Base-by-base conservation (phyloP, 2,329 filamentous ascomycete species). In the Neoscytalidium dimidiatum region DNA sequence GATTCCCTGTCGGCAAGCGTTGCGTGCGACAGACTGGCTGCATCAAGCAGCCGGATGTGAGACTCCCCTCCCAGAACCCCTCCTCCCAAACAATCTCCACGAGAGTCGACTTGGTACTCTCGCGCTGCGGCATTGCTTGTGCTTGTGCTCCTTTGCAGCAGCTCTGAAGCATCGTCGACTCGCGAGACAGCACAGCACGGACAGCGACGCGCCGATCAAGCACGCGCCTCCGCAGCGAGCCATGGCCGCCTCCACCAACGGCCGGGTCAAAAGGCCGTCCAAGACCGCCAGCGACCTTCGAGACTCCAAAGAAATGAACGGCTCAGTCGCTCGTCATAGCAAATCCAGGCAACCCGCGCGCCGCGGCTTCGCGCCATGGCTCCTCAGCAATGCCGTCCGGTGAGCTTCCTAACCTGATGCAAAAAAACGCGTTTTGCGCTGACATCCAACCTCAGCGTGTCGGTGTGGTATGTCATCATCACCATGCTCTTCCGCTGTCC, bases 401-500 rank as follows among this genome's bases (percentile, higher is more conserved):
- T 76, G 69, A 31, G 70, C 48, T 11, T 13, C 48, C 31, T 26
- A 28, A 26, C 46, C 17, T 26, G 9, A 19, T n/a, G 19, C 44
- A 31, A 21, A 13, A 28, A 60, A 33, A 43, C 28, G 14, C 31
- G 35, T 66, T 63, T 51, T 56, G 48, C 35, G 31, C 48, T 66
- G 49, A 63, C 60, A 19, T 49, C 51, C 35, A 11, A 5, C 6
- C 21, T 3, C 68, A 94, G 94, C 72, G 77, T 97, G 49, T 77
- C 89, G 65, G 90, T 92, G 21, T 99, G 94, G 94, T 96, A 95
- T 76, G 85, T 89, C 38, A 88, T 98, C 68, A 78, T 93, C 67
- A 95, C 91, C 26, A 81, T 95, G 64, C 79, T 94, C 66, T 91
- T 99, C 76, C 87, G 90, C 67, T 99, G 94, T 77, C 94, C 94